These are phyloP conservation scores for Ballota nigra DNA, from an alignment of 257 asterid genomes.

Conservation along the genomic window DNA sequence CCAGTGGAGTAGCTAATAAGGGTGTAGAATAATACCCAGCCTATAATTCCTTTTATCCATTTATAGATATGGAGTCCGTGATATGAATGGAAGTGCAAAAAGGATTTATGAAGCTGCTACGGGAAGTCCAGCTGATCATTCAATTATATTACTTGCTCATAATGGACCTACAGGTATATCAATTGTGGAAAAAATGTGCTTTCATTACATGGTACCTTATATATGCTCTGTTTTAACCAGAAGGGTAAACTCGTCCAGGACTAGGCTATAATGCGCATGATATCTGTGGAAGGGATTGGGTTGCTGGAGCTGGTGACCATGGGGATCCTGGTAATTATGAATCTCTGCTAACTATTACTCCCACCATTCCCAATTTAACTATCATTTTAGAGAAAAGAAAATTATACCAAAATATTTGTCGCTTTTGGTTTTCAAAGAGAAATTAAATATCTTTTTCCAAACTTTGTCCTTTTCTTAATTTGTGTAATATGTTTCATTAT, in stretches of 20 bases:
- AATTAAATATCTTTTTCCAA: too few relatives aligned
- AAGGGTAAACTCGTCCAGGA: slow-evolving; percentile 45
- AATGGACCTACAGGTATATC: slow-evolving; percentile 85
- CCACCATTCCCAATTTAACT: too few relatives aligned
- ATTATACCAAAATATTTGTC: too few relatives aligned
- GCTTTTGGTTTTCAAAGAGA: too few relatives aligned
- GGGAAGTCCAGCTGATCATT: slow-evolving; percentile 68
- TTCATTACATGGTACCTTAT: neutral
- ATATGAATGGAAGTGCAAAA: slow-evolving; percentile 70
- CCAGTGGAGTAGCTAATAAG: too few relatives aligned
- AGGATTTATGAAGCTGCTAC: slow-evolving; percentile 64
- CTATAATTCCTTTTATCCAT: slow-evolving; percentile 12
- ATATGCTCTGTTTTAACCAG: slow-evolving; percentile 18
- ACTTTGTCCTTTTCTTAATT: too few relatives aligned
- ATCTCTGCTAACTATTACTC: too few relatives aligned
- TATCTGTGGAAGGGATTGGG: slow-evolving; percentile 89
- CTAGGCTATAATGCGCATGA: slow-evolving; percentile 70
- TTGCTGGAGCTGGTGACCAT: slow-evolving; percentile 73
- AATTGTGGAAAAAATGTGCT: slow-evolving; percentile 2
- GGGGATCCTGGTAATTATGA: slow-evolving; percentile 84
- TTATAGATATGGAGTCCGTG: slow-evolving; percentile 62
- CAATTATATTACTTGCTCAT: slow-evolving; percentile 82
- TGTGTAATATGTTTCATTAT: too few relatives aligned
- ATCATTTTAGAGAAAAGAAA: too few relatives aligned
- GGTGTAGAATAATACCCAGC: too few relatives aligned